These are phyloP conservation scores for Cutaneotrichosporon daszewskae DNA, from an alignment of 1,284 basidiomycete species.

Conservation along the genomic window DNA sequence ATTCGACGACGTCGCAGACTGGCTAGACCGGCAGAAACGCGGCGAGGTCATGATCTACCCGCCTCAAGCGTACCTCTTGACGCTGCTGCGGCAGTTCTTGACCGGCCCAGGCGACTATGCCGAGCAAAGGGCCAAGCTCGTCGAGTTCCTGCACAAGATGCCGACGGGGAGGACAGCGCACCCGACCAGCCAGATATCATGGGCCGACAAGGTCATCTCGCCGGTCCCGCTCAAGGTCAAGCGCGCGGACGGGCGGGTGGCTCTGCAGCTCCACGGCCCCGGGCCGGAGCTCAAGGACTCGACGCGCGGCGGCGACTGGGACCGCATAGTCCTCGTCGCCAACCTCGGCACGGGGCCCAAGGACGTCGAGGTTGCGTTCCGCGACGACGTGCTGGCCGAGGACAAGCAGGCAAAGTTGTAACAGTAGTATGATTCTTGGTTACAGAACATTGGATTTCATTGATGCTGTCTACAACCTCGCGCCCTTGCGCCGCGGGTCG, in stretches of 20 bases:
- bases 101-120: constrained; percentile 5
- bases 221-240: constrained; percentile 2
- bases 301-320: constrained; percentile 12
- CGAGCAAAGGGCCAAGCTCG: constrained; percentile 4
- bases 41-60: constrained; percentile 16
- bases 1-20: constrained; percentile 8
- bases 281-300: constrained; percentile 9
- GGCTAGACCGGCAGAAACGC: constrained; percentile 1
- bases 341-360: neutral
- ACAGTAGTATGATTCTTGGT: too few species aligned
- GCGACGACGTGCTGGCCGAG: constrained; percentile 1
- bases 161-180: neutral
- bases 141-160: constrained; percentile 3
- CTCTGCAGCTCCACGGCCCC: constrained; percentile 6
- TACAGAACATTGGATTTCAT: too few species aligned
- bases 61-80: constrained; percentile 16
- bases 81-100: constrained; percentile 6
- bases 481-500: neutral
- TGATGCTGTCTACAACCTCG: constrained; percentile 4
- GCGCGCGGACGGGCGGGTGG: constrained; percentile 6
- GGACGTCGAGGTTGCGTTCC: neutral
- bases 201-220: constrained; percentile 15
- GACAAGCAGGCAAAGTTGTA: constrained; percentile 3
- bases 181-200: constrained; percentile 2
- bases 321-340: constrained; percentile 10